Evolutionary conservation across 169 alveolate species (phyloP).

Genomic region (Eimeria maxima): DNA sequence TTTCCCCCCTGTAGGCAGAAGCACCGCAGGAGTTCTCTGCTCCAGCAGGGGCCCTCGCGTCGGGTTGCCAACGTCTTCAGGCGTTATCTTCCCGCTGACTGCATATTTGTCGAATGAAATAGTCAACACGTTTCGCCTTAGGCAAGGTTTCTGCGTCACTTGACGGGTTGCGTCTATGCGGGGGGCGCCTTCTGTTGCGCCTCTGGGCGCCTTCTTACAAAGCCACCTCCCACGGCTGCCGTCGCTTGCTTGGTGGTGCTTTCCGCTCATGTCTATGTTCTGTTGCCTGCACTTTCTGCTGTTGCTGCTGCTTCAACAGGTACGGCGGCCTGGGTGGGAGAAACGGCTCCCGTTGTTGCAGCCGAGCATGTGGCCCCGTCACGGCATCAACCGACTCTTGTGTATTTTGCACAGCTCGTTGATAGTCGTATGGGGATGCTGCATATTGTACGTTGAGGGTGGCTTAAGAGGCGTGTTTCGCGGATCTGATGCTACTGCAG

Average conservation of each 20-base stretch:
- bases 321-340: not conserved
- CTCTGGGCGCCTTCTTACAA: not conserved
- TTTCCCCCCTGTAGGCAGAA: not conserved
- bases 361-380: constrained; percentile 53
- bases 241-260: not conserved
- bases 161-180: not conserved
- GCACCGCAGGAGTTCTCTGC: not conserved
- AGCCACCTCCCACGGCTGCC: constrained; percentile 44
- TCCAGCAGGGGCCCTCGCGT: no score
- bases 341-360: constrained; percentile 49
- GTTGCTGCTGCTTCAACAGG: not conserved
- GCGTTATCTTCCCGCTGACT: not conserved
- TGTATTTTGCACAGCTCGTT: constrained; percentile 61
- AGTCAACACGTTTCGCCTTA: not conserved
- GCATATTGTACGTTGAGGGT: not conserved
- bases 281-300: not conserved
- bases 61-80: no score
- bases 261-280: not conserved
- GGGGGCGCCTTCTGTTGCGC: not conserved
- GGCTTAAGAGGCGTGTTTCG: not conserved
- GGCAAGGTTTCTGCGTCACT: not conserved
- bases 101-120: not conserved
- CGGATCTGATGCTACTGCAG: not conserved
- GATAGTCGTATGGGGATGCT: not conserved
- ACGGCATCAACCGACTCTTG: constrained; percentile 67